These are phyloP conservation scores for Linderina pennispora DNA, from an alignment of 192 early-diverging fungal genomes.

Conservation along the genomic window DNA sequence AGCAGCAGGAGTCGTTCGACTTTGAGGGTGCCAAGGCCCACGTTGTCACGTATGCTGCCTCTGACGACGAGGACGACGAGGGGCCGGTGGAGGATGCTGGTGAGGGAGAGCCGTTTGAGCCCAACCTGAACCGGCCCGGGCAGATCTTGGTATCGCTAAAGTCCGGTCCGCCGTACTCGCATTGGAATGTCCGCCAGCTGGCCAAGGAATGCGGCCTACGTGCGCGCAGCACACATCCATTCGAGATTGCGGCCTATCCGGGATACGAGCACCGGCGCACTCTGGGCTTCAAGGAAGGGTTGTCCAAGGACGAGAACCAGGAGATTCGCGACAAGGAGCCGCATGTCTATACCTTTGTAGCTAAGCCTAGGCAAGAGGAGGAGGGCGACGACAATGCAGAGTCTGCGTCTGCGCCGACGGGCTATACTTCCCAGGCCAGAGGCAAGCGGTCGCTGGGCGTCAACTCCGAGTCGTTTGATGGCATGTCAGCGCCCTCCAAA, in stretches of 20 bases:
- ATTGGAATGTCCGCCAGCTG: conserved; percentile 77
- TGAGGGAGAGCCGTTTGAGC: not conserved
- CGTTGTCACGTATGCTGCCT: conserved; percentile 10
- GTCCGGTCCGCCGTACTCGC: conserved; percentile 76
- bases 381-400: not conserved
- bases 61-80: not conserved
- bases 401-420: not conserved
- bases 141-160: conserved; percentile 86
- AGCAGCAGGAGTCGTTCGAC: conserved; percentile 9
- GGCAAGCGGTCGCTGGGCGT: conserved; percentile 1
- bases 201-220: conserved; percentile 63
- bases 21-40: conserved; percentile 34
- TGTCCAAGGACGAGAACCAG: conserved; percentile 66
- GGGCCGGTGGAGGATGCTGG: conserved; percentile 11
- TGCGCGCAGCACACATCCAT: conserved; percentile 52
- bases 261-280: conserved; percentile 93
- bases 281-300: conserved; percentile 84
- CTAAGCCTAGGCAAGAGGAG: not conserved
- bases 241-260: conserved; percentile 62
- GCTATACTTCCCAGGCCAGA: not conserved
- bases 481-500: too few relatives aligned
- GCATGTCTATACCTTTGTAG: conserved; percentile 67
- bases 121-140: conserved; percentile 19
- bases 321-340: conserved; percentile 67
- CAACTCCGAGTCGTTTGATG: conserved; percentile 13